Percentiles rank a stretch among this genome's conserved stretches.
phyloP scores from a whole-genome alignment of 495 filamentous ascomycete species.

The Penicillium bovifimosum region DNA sequence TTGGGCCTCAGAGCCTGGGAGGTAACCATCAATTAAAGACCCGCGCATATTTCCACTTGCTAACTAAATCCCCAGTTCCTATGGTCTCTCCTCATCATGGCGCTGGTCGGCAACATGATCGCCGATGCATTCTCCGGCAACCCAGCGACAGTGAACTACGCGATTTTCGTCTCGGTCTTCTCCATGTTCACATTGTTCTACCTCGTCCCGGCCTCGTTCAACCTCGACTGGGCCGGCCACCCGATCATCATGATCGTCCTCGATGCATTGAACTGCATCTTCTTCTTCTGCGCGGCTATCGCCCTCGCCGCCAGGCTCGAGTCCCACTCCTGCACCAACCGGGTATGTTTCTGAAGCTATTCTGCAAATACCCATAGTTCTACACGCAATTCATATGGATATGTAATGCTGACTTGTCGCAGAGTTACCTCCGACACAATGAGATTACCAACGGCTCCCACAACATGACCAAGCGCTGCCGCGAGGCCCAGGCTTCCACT shows the following conservation, averaged over 20 bases:
- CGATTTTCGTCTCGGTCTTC: slow-evolving; percentile 61
- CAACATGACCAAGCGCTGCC: slow-evolving; percentile 54
- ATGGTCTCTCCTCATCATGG: slow-evolving; percentile 61
- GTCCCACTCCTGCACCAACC: slow-evolving; percentile 57
- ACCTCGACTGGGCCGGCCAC: slow-evolving; percentile 42
- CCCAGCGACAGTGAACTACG: slow-evolving; percentile 54
- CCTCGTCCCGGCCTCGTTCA: slow-evolving; percentile 50
- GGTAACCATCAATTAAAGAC: too few species aligned
- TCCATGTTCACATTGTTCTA: slow-evolving; percentile 60
- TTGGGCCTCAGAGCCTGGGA: slow-evolving; percentile 36
- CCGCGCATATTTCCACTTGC: too few species aligned
- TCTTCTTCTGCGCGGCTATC: slow-evolving; percentile 61
- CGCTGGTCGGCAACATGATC: slow-evolving; percentile 66
- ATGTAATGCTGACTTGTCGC: background rate
- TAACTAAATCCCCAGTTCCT: slow-evolving; percentile 44
- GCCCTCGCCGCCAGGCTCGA: slow-evolving; percentile 57
- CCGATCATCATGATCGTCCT: slow-evolving; percentile 52
- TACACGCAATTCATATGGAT: too few species aligned
- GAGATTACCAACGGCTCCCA: slow-evolving; percentile 53
- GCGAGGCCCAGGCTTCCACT: slow-evolving; percentile 59
- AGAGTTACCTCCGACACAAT: slow-evolving; percentile 50
- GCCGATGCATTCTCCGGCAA: slow-evolving; percentile 49
- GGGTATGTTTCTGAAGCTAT: slow-evolving; percentile 37
- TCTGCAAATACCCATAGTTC: too few species aligned
- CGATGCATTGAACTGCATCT: slow-evolving; percentile 56